These are phyloP conservation scores for Diplodia scrobiculata DNA, from an alignment of 2,329 filamentous ascomycete genomes.

Conservation along the genomic window DNA sequence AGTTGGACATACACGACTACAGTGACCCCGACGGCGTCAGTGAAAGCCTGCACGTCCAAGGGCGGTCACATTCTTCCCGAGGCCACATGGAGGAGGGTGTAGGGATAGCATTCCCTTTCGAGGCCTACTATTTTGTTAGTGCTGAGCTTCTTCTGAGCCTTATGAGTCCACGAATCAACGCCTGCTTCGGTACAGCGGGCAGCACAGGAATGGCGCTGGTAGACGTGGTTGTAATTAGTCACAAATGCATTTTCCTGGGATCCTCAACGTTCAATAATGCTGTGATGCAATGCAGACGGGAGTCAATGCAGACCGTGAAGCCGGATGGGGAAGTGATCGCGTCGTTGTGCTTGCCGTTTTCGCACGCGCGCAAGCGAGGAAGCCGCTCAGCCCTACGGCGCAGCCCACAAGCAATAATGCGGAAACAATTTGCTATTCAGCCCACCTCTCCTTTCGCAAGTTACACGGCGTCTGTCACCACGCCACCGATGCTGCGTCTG, in stretches of 20 bases:
- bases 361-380: neutral
- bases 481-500: slow-evolving; percentile 16
- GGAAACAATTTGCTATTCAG: neutral
- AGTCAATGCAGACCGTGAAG: neutral
- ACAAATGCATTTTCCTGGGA: neutral
- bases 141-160: neutral
- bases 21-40: slow-evolving; percentile 42
- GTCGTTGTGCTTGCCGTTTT: neutral
- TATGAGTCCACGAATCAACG: slow-evolving; percentile 14
- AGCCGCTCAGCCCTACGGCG: slow-evolving; percentile 5
- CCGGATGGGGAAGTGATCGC: neutral
- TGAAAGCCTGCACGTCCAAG: slow-evolving; percentile 39
- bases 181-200: neutral
- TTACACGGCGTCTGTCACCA: slow-evolving; percentile 2
- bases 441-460: neutral
- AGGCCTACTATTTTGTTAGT: neutral
- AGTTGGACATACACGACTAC: slow-evolving; percentile 40
- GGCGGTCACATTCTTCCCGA: slow-evolving; percentile 38
- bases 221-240: neutral
- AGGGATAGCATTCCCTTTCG: neutral
- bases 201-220: neutral
- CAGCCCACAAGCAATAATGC: slow-evolving; percentile 1
- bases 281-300: neutral
- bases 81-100: slow-evolving; percentile 7
- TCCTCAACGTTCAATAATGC: neutral